Evolutionary conservation across 495 filamentous ascomycete genomes (phyloP).

Genomic region (Penicillium egyptiacum): DNA sequence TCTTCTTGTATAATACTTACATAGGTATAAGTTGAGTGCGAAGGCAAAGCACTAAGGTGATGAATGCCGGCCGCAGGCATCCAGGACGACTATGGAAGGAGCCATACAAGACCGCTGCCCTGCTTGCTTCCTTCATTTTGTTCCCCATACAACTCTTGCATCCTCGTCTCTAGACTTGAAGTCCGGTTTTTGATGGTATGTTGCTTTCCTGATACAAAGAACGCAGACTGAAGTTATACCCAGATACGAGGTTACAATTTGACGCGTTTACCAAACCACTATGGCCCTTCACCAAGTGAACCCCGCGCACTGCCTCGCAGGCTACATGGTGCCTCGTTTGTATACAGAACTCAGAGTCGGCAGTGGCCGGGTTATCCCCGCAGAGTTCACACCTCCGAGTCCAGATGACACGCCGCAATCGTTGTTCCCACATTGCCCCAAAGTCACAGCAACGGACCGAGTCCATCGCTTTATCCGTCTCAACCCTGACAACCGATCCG

Average conservation of each 20-base stretch:
- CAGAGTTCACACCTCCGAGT: neutral
- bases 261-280: neutral
- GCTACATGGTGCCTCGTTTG: neutral
- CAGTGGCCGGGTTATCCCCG: neutral
- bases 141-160: no score
- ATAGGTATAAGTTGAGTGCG: no score
- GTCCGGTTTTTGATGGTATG: no score
- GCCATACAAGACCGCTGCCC: constrained; percentile 17
- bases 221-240: no score
- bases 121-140: no score
- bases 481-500: neutral
- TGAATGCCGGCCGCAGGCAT: no score
- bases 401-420: neutral
- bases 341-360: neutral
- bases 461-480: neutral
- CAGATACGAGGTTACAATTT: no score
- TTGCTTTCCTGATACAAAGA: no score
- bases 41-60: no score
- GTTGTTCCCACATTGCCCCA: neutral
- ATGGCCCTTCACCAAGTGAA: neutral
- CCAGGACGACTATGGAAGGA: no score
- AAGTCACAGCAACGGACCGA: neutral
- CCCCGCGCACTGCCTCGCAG: neutral
- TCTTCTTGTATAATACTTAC: no score
- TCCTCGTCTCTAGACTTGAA: no score